Evolutionary conservation across 352 stramenopile genomes (phyloP).

Genomic region (Phytophthora aleatoria): DNA sequence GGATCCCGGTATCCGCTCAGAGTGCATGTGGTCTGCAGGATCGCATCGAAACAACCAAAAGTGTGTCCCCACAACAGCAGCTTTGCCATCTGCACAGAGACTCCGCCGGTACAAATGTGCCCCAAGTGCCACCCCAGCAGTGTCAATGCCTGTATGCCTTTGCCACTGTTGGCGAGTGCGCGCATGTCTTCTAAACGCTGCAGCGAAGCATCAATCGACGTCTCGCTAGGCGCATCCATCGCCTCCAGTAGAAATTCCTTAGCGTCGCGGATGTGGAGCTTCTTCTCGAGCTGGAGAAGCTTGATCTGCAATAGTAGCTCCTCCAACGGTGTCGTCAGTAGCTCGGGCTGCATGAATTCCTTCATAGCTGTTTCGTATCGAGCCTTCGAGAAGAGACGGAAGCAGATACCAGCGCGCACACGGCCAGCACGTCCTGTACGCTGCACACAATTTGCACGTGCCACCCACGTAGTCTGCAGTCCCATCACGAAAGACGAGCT

Average conservation of each 20-base stretch:
- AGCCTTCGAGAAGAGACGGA: constrained; percentile 75
- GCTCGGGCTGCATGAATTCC: constrained; percentile 75
- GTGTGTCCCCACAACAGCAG: constrained; percentile 74
- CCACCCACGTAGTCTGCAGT: constrained; percentile 86
- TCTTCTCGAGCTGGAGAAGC: constrained; percentile 76
- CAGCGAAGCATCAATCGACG: constrained; percentile 91
- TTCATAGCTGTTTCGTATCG: constrained; percentile 75
- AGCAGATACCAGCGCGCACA: constrained; percentile 93
- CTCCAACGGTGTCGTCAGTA: constrained; percentile 75
- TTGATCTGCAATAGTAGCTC: constrained; percentile 80
- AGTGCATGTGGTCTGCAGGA: constrained; percentile 70
- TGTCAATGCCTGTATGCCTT: constrained; percentile 40
- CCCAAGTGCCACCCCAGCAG: constrained; percentile 78
- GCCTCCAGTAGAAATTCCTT: constrained; percentile 91
- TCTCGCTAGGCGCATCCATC: constrained; percentile 92
- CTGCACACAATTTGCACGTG: constrained; percentile 89
- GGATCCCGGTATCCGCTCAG: constrained; percentile 79
- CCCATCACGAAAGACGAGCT: constrained; percentile 90
- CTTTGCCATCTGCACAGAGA: constrained; percentile 74
- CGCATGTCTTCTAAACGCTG: constrained; percentile 87
- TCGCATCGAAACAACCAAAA: constrained; percentile 64
- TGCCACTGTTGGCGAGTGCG: constrained; percentile 45
- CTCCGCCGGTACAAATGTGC: constrained; percentile 68
- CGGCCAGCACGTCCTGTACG: constrained; percentile 92
- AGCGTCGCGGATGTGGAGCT: constrained; percentile 66